Percentiles rank a stretch among this genome's conserved stretches.
Conservation (phyloP, 495 filamentous ascomycete genomes). For the Aspergillus haitiensis region DNA sequence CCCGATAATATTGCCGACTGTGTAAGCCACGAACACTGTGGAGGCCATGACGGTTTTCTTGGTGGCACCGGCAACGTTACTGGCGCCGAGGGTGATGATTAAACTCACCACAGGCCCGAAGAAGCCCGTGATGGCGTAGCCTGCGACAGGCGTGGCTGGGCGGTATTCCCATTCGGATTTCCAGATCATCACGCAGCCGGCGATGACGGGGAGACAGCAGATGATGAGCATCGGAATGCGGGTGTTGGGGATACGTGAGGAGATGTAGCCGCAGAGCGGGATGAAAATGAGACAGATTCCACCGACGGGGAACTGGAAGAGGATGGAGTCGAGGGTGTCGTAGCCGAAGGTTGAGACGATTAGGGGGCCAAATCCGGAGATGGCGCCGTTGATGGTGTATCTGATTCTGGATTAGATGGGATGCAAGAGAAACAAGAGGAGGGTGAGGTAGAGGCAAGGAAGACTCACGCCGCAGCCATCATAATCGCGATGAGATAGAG, state of each 20-base stretch:
- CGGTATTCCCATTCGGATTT: constrained; percentile 63
- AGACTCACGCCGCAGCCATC: constrained; percentile 54
- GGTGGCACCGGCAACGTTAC: constrained; percentile 73
- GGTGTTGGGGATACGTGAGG: constrained; percentile 59
- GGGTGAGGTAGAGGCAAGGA: neutral
- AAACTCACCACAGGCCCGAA: constrained; percentile 66
- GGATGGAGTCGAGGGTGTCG: constrained; percentile 61
- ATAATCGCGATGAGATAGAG: constrained; percentile 57
- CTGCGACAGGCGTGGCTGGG: constrained; percentile 62
- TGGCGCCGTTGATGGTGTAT: constrained; percentile 73
- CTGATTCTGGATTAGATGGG: constrained; percentile 23
- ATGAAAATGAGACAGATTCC: constrained; percentile 64
- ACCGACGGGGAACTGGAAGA: constrained; percentile 73
- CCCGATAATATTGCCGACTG: constrained; percentile 71
- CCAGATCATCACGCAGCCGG: constrained; percentile 75
- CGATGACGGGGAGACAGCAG: constrained; percentile 70
- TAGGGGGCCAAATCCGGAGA: constrained; percentile 73
- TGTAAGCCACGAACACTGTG: constrained; percentile 72
- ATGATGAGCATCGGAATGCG: constrained; percentile 62
- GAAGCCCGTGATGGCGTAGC: constrained; percentile 69
- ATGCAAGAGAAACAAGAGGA: neutral
- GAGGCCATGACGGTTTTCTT: constrained; percentile 76
- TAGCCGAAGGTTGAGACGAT: constrained; percentile 77
- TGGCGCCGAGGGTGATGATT: constrained; percentile 66
- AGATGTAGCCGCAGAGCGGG: constrained; percentile 62